Evolutionary conservation across 306 rosid species (phyloP).

Genomic region (Lathyrus tuberosus): DNA sequence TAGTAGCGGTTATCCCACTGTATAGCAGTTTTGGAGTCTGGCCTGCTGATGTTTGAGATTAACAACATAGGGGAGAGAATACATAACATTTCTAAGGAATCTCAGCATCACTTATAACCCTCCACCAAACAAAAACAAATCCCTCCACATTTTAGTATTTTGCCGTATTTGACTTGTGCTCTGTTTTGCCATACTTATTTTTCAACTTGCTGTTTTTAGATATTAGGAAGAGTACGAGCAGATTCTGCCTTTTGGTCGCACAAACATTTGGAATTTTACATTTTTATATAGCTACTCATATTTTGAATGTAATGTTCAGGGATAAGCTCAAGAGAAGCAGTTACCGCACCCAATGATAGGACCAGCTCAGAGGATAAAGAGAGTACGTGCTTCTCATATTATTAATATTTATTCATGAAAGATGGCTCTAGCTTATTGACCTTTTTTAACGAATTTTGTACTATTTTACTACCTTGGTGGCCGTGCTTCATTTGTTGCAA

Average conservation of each 20-base stretch:
- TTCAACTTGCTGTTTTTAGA: not conserved
- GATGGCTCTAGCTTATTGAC: constrained; percentile 23
- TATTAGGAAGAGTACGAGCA: constrained; percentile 1
- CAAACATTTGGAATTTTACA: not conserved
- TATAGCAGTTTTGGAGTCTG: not conserved
- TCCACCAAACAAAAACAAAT: not conserved
- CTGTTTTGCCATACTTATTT: constrained; percentile 1
- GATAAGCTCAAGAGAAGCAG: constrained; percentile 43
- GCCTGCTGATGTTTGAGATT: not conserved
- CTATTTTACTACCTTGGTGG: constrained; percentile 26
- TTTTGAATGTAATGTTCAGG: constrained; percentile 43
- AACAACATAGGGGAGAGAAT: not conserved
- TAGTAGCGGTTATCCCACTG: not conserved
- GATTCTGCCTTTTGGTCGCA: constrained; percentile 3
- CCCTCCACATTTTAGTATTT: constrained; percentile 3
- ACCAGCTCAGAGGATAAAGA: constrained; percentile 48
- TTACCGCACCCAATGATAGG: constrained; percentile 37
- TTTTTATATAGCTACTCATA: not conserved
- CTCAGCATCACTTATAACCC: no score
- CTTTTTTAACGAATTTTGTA: not conserved
- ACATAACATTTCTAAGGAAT: no score
- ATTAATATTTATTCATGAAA: constrained; percentile 22
- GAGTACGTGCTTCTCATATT: constrained; percentile 43
- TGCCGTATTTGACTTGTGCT: not conserved
- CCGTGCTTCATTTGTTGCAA: constrained; percentile 3